Evolutionary conservation across 192 early-diverging fungal species (phyloP).

Genomic region (Coemansia sp.): DNA sequence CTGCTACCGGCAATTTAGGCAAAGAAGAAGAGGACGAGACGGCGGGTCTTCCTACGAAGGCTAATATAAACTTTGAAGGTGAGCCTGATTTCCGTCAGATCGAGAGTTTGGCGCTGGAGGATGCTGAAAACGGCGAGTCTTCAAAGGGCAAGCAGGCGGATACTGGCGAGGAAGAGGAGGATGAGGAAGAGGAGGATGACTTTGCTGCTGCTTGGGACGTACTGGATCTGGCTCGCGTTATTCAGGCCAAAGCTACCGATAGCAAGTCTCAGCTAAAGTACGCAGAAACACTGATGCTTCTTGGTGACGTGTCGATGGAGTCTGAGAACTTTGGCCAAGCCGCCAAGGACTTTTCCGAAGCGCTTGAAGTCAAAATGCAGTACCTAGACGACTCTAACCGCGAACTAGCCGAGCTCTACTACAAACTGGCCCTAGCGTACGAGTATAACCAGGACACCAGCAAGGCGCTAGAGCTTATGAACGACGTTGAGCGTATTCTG

Average conservation of each 20-base stretch:
- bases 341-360: slow-evolving; percentile 41
- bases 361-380: slow-evolving; percentile 41
- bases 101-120: slow-evolving; percentile 24
- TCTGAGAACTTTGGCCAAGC: slow-evolving; percentile 66
- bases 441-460: slow-evolving; percentile 52
- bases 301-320: slow-evolving; percentile 90
- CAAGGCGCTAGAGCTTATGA: slow-evolving; percentile 48
- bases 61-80: slow-evolving; percentile 71
- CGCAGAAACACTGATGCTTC: slow-evolving; percentile 60
- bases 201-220: slow-evolving; percentile 80
- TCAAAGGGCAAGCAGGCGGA: slow-evolving; percentile 55
- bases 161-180: slow-evolving; percentile 22
- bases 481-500: slow-evolving; percentile 49
- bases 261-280: slow-evolving; percentile 66
- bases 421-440: slow-evolving; percentile 55
- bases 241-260: slow-evolving; percentile 66
- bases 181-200: slow-evolving; percentile 62
- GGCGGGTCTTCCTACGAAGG: slow-evolving; percentile 24
- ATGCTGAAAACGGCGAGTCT: slow-evolving; percentile 38
- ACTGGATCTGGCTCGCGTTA: slow-evolving; percentile 81
- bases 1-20: slow-evolving; percentile 39
- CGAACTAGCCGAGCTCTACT: slow-evolving; percentile 57
- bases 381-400: slow-evolving; percentile 41
- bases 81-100: slow-evolving; percentile 60
- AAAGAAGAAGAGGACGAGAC: slow-evolving; percentile 23